Percentiles rank a stretch among this genome's conserved stretches.
phyloP scores from a whole-genome alignment of 257 asterid species.

The Coffea canephora region DNA sequence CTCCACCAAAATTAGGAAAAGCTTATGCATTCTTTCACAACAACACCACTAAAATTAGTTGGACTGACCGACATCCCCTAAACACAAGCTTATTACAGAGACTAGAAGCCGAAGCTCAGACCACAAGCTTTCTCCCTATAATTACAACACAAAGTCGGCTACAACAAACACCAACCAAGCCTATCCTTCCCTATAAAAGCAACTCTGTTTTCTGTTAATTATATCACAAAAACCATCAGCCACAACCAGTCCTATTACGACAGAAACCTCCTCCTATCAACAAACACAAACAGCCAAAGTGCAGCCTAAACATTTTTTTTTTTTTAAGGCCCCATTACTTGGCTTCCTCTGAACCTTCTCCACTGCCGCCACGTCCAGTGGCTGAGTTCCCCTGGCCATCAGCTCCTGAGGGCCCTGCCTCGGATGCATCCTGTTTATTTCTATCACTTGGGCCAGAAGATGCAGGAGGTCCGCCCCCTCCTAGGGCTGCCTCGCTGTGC shows the following conservation, averaged over 20 bases:
- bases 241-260: not conserved
- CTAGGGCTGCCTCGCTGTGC: conserved; percentile 36
- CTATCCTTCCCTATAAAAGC: not conserved
- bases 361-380: conserved; percentile 30
- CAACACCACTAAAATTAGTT: not conserved
- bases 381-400: conserved; percentile 44
- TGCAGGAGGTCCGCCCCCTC: conserved; percentile 42
- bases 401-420: conserved; percentile 31
- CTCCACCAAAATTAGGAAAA: not conserved
- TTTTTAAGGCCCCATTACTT: conserved; percentile 20
- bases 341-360: conserved; percentile 43
- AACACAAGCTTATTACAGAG: not conserved
- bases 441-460: conserved; percentile 35
- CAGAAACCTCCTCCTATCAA: conserved; percentile 7
- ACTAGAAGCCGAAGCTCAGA: conserved; percentile 2
- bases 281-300: not conserved
- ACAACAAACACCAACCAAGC: not conserved
- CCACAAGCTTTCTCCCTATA: conserved; percentile 15
- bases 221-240: conserved; percentile 3
- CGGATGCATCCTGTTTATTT: conserved; percentile 46
- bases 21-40: conserved; percentile 8
- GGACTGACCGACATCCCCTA: not conserved
- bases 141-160: conserved; percentile 9
- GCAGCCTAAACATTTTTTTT: not conserved
- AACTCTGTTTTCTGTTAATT: conserved; percentile 1